Base-by-base conservation (phyloP, 129 eudicot species). In the Glebionis coronaria region DNA sequence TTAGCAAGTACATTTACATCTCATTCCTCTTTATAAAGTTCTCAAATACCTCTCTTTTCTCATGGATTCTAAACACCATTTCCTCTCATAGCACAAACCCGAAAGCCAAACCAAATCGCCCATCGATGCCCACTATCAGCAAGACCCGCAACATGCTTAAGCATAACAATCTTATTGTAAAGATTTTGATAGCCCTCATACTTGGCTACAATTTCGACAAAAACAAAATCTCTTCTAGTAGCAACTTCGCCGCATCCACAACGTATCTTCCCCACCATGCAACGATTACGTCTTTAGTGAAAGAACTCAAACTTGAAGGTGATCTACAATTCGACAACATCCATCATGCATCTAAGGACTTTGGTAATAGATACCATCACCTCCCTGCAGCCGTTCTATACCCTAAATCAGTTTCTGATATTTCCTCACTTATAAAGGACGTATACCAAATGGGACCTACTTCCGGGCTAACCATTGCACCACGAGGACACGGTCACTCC, bases 401-500 rank as follows among this genome's bases (percentile, higher is more conserved):
- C 73, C 99, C 99, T 3, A 89, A 84, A 79, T 82, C 95, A 31
- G 93, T 93, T 21, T 78, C 83, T n/a, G 93, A 89, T 65, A 86
- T 93, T 27, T 89, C 99, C 10, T 56, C 79, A 4, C 44, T 70
- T 8, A 52, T 93, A 31, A 86, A 73, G 75, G 67, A 73, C 63
- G 66, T 89, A 44, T 84, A 51, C 73, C 79, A 87, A 46, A 73
- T 89, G 92, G 99, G 99, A 13, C 61, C 79, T n/a, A 72, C 73
- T 5, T 84, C 93, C 0, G 82, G 69, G 19, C 74, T 93, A 60
- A 86, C 95, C 3, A 75, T 93, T 40, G 95, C 93, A 25, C 95
- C 99, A 18, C 78, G 97, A 49, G 99, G 99, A 19, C 90, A 85
- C 38, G 99, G 97, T 44, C 99, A 93, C 86, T 93, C 99, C 16